phyloP scores from a whole-genome alignment of 805 yeast genomes.

The Starmera dryadoides region DNA sequence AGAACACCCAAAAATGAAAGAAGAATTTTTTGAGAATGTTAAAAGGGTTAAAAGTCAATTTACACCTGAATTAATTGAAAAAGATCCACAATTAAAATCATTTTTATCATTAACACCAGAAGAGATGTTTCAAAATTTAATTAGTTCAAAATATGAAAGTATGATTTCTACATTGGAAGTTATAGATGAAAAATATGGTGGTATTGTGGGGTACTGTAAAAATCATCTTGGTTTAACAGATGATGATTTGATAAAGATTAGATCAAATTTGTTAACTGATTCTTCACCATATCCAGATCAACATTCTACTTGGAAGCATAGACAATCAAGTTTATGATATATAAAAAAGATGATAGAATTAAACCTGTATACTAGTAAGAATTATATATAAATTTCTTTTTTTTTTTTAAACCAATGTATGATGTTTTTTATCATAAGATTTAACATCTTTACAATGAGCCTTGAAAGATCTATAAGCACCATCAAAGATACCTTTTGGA shows the following conservation, averaged over 20 bases:
- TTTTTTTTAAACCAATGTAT: no score
- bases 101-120: conserved; percentile 16
- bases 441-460: conserved; percentile 32
- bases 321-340: conserved; percentile 1
- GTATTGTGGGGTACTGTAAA: conserved; percentile 41
- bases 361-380: no score
- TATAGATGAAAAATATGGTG: conserved; percentile 46
- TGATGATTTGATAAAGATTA: conserved; percentile 34
- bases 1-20: conserved; percentile 22
- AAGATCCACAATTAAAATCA: conserved; percentile 3
- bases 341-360: no score
- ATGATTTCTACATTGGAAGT: conserved; percentile 58
- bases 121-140: conserved; percentile 52
- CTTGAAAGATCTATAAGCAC: conserved; percentile 56
- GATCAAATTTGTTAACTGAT: conserved; percentile 21
- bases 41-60: conserved; percentile 4
- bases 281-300: conserved; percentile 12
- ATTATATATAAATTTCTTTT: no score
- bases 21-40: conserved; percentile 15
- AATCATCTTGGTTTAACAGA: conserved; percentile 35
- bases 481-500: conserved; percentile 51
- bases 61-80: neutral
- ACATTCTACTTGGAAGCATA: conserved; percentile 16
- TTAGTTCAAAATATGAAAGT: conserved; percentile 60
- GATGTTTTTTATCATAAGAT: no score